These are phyloP conservation scores for Nigrospora oryzae DNA, from an alignment of 2,329 filamentous ascomycete genomes.

Conservation along the genomic window DNA sequence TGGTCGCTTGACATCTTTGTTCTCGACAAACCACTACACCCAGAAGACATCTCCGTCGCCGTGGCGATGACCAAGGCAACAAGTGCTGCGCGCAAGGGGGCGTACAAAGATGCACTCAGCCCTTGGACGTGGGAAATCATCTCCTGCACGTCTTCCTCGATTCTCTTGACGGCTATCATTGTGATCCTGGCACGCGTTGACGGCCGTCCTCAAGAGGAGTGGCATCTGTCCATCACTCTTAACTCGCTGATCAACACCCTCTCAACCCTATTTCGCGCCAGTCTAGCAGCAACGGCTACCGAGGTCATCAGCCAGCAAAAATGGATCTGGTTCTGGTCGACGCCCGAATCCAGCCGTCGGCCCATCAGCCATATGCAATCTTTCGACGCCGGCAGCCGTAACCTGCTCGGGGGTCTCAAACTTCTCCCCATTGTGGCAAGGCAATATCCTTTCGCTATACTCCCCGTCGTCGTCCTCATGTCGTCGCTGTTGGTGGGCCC, in stretches of 20 bases:
- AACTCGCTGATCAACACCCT: background rate
- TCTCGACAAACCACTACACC: no score
- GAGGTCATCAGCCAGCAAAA: background rate
- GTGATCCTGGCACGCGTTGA: background rate
- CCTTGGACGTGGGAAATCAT: background rate
- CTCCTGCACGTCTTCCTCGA: background rate
- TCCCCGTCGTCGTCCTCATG: background rate
- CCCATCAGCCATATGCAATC: background rate
- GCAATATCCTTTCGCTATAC: background rate
- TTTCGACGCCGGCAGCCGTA: background rate
- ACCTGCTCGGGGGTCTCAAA: background rate
- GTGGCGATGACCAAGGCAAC: no score
- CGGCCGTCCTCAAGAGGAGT: background rate
- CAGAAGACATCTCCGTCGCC: no score
- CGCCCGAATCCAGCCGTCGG: background rate
- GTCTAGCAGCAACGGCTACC: background rate
- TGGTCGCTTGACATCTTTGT: no score
- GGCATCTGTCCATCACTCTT: background rate
- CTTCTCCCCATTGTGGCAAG: background rate
- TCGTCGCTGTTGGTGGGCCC: background rate
- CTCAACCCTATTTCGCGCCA: background rate
- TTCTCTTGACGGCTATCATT: background rate
- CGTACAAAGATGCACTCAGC: background rate
- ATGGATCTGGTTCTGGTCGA: slow-evolving; percentile 1
- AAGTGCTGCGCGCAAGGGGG: no score